These are phyloP conservation scores for Trypanosoma platydactyli DNA, from an alignment of 208 protist genomes.

Conservation along the genomic window DNA sequence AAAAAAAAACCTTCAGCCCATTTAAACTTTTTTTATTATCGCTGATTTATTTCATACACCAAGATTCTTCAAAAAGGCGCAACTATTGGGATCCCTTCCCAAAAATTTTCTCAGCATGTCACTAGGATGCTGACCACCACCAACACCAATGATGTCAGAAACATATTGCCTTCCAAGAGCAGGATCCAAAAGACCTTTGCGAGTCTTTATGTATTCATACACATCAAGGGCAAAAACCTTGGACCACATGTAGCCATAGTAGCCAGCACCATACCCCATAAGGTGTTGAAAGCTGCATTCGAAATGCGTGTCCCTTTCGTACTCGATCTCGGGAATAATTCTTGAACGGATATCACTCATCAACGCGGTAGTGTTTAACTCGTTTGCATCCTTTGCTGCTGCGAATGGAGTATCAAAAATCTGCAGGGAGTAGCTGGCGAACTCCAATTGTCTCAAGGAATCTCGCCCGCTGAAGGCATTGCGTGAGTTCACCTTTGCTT, in stretches of 20 bases:
- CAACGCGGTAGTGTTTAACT: slow-evolving; percentile 59
- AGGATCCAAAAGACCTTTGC: slow-evolving; percentile 67
- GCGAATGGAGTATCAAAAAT: slow-evolving; percentile 77
- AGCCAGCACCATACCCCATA: slow-evolving; percentile 74
- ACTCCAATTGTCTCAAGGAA: slow-evolving; percentile 74
- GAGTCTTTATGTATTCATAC: slow-evolving; percentile 74
- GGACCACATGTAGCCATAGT: slow-evolving; percentile 89
- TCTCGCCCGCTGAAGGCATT: slow-evolving; percentile 73
- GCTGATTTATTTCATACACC: slow-evolving; percentile 38
- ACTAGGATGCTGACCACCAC: slow-evolving; percentile 73
- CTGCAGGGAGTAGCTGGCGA: slow-evolving; percentile 76
- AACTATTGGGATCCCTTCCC: slow-evolving; percentile 76
- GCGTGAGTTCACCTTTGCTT: slow-evolving; percentile 77
- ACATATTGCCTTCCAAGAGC: slow-evolving; percentile 64
- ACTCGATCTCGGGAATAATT: slow-evolving; percentile 63
- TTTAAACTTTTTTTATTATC: background rate
- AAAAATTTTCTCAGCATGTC: slow-evolving; percentile 80
- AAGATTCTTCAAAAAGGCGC: slow-evolving; percentile 74
- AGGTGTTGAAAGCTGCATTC: slow-evolving; percentile 83
- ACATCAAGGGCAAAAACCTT: slow-evolving; percentile 87
- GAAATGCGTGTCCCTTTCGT: slow-evolving; percentile 63
- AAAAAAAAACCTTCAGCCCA: slow-evolving; percentile 1
- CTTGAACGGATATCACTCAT: slow-evolving; percentile 54
- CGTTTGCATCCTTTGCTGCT: slow-evolving; percentile 29
- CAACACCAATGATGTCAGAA: slow-evolving; percentile 74